These are phyloP conservation scores for Sporothrix mexicana DNA, from an alignment of 2,329 filamentous ascomycete genomes.

Conservation along the genomic window DNA sequence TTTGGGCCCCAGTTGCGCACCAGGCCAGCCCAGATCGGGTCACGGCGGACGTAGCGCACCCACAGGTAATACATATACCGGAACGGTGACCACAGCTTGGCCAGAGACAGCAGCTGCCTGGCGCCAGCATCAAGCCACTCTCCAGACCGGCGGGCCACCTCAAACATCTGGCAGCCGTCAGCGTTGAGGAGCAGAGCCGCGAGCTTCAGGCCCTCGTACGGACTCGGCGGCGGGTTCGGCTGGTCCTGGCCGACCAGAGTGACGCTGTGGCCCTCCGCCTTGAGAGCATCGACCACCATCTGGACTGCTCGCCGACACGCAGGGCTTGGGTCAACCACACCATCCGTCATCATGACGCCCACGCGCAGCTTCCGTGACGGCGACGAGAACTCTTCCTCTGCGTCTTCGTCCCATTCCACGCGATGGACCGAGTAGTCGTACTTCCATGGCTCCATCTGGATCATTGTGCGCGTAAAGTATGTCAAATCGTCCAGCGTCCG, in stretches of 20 bases:
- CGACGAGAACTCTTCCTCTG: conserved; percentile 63
- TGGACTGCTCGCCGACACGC: conserved; percentile 80
- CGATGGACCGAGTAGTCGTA: conserved; percentile 88
- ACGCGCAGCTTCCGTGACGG: conserved; percentile 68
- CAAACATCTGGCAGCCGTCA: conserved; percentile 82
- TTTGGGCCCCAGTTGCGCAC: conserved; percentile 76
- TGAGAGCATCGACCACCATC: conserved; percentile 71
- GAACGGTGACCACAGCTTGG: conserved; percentile 72
- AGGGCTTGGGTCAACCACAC: conserved; percentile 84
- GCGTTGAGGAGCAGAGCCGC: conserved; percentile 82
- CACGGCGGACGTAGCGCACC: conserved; percentile 80
- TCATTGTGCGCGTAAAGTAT: conserved; percentile 80
- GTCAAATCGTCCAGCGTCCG: conserved; percentile 80
- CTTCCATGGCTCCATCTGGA: conserved; percentile 84
- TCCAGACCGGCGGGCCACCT: conserved; percentile 74
- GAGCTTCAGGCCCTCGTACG: conserved; percentile 76
- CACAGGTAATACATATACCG: conserved; percentile 89
- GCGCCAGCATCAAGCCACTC: conserved; percentile 83
- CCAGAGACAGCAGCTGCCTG: conserved; percentile 74
- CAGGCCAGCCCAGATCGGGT: conserved; percentile 78
- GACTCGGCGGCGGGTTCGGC: conserved; percentile 56
- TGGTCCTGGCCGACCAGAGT: conserved; percentile 58
- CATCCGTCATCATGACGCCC: conserved; percentile 78
- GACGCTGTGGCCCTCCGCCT: conserved; percentile 75
- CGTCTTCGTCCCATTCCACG: conserved; percentile 73